Conservation (phyloP, 2,329 filamentous ascomycete species). For the Massarina eburnea region DNA sequence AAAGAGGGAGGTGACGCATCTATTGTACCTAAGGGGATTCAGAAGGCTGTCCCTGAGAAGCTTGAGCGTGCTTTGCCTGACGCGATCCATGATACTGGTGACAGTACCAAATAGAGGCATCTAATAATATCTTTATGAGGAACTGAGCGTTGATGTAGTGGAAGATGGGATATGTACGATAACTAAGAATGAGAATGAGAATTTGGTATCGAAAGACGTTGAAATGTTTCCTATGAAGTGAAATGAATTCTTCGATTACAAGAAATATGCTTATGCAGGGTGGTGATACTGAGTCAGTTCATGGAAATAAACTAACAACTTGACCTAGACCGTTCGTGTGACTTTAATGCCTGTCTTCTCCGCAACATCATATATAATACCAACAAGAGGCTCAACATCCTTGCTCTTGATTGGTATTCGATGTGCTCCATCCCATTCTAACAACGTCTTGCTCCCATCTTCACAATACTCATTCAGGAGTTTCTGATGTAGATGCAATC, state of each 20-base stretch:
- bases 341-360: slow-evolving; percentile 50
- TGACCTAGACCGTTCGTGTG: slow-evolving; percentile 26
- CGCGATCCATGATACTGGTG: slow-evolving; percentile 46
- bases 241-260: too few relatives aligned
- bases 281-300: too few relatives aligned
- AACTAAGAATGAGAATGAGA: background rate
- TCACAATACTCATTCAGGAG: slow-evolving; percentile 63
- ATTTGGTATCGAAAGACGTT: background rate
- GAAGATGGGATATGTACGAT: too few relatives aligned
- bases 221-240: too few relatives aligned
- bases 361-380: slow-evolving; percentile 56
- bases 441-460: slow-evolving; percentile 53
- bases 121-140: background rate
- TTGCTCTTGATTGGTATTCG: slow-evolving; percentile 67
- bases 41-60: slow-evolving; percentile 49
- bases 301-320: background rate
- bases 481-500: slow-evolving; percentile 60
- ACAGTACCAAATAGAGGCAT: slow-evolving; percentile 6
- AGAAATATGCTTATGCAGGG: background rate
- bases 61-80: slow-evolving; percentile 49
- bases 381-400: slow-evolving; percentile 63
- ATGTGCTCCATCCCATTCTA: slow-evolving; percentile 76
- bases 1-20: slow-evolving; percentile 31
- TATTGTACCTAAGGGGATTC: slow-evolving; percentile 47
- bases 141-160: too few relatives aligned